Evolutionary conservation across 176 grass and related monocot genomes (phyloP).

Genomic region (Hyparrhenia diplandra): DNA sequence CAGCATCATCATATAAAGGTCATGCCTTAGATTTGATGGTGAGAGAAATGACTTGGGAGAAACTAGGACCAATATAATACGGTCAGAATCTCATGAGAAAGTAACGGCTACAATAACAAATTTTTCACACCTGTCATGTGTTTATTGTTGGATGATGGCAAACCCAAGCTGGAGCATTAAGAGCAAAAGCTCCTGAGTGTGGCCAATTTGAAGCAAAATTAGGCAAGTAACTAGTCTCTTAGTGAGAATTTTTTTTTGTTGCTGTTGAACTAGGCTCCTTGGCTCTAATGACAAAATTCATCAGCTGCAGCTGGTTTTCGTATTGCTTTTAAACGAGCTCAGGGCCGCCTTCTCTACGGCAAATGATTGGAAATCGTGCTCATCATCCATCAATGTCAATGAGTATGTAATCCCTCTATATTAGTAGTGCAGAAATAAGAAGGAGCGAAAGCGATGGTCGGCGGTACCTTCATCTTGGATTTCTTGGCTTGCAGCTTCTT

Average conservation of each 20-base stretch:
- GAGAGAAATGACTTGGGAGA: background rate
- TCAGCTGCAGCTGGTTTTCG: background rate
- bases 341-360: background rate
- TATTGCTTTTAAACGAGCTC: background rate
- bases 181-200: background rate
- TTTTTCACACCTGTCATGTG: background rate
- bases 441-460: background rate
- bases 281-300: background rate
- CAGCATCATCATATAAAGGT: background rate
- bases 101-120: background rate
- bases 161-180: background rate
- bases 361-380: background rate
- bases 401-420: background rate
- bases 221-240: background rate
- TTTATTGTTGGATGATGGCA: background rate
- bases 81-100: background rate
- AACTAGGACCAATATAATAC: background rate
- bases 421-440: background rate
- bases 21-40: background rate
- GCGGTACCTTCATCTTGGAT: conserved; percentile 78
- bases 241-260: background rate
- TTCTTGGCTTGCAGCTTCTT: conserved; percentile 85
- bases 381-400: background rate
- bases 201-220: background rate
- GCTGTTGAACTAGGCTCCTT: no score